Evolutionary conservation across 352 stramenopile genomes (phyloP), one percentile per base, ranked within the genome.

Genomic region (Pythium insidiosum): DNA sequence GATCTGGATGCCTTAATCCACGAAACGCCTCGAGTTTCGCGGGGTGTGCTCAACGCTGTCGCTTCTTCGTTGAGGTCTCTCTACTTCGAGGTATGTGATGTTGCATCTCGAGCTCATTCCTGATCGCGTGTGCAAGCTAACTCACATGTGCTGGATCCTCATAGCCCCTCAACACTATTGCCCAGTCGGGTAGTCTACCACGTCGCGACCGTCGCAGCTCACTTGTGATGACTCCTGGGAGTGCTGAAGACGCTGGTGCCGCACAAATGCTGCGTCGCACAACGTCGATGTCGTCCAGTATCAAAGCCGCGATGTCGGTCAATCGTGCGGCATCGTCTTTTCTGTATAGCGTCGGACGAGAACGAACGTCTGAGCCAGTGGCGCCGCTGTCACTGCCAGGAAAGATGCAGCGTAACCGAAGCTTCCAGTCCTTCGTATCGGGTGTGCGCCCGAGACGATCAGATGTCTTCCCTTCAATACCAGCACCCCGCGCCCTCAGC

Each of bases 1-100:
- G 69, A 81, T 21, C 53, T 94, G 28, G 73, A 88, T 12, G 62
- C 69, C 0, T 53, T 94, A 23, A 91, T 94, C 20, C 75, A 75
- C 33, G 68, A 83, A 29, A 88, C 68, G 5, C 68, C 70, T 1
- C 65, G 73, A 12, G 68, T 94, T 3, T 88, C 81, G 0, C 53
- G 73, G 49, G 81, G 81, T 16, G 78, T 91, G n/a, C 45, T 94
- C 4, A 84, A 87, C 39, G 75, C 79, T 0, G 73, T 94, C 18
- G 79, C 78, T 2, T 88, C 75, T 0, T 71, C 80, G 6, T 50
- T 93, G 25, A 71, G 73, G 7, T 80, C 75, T 55, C 53, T 89
- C 6, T 93, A 90, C 38, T 85, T 86, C 34, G 71, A 88, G 66
- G 75, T 88, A 63, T 39, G 58, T n/a, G n/a, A n/a, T n/a, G n/a